A percentile compares a stretch with the other conserved stretches of the same genome.
phyloP scores from a whole-genome alignment of 2,329 filamentous ascomycete genomes.

The Arachnopeziza araneosa region DNA sequence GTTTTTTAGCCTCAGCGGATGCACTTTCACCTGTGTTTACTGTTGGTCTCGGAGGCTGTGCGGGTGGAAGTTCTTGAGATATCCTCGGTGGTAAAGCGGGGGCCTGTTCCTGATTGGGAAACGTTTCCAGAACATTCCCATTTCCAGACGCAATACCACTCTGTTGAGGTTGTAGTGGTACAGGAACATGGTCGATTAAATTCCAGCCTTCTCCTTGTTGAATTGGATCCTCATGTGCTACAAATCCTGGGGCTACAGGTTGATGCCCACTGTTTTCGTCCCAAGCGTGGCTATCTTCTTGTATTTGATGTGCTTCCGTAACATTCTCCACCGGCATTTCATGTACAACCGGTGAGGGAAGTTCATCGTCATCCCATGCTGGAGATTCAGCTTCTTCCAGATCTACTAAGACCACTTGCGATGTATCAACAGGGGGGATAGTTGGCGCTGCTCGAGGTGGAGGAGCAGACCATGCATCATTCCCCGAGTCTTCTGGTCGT shows the following conservation, averaged over 20 bases:
- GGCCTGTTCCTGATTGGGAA: conserved; percentile 9
- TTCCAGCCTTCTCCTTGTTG: conserved; percentile 27
- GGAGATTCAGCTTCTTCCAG: conserved; percentile 27
- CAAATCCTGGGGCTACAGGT: conserved; percentile 14
- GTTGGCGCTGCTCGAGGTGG: conserved; percentile 11
- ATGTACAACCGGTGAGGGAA: conserved; percentile 12
- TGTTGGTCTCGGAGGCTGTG: conserved; percentile 23
- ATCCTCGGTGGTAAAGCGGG: conserved; percentile 26
- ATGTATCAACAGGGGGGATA: conserved; percentile 10
- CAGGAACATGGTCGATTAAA: conserved; percentile 22
- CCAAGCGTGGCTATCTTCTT: conserved; percentile 27
- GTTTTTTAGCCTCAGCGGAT: conserved; percentile 12
- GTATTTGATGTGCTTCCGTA: conserved; percentile 17
- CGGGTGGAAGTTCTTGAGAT: conserved; percentile 20
- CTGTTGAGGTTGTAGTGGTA: conserved; percentile 18
- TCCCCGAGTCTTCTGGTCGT: conserved; percentile 23
- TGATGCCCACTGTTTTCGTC: conserved; percentile 20
- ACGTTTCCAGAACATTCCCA: conserved; percentile 12
- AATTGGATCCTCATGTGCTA: neutral
- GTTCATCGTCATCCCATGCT: conserved; percentile 30
- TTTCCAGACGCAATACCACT: conserved; percentile 18
- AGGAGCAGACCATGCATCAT: conserved; percentile 24
- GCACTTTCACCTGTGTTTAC: conserved; percentile 9
- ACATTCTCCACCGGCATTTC: conserved; percentile 16
- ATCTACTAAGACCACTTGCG: conserved; percentile 23